phyloP scores from a whole-genome alignment of 1,139 yeast species.

The Lodderomyces metapsilosis region DNA sequence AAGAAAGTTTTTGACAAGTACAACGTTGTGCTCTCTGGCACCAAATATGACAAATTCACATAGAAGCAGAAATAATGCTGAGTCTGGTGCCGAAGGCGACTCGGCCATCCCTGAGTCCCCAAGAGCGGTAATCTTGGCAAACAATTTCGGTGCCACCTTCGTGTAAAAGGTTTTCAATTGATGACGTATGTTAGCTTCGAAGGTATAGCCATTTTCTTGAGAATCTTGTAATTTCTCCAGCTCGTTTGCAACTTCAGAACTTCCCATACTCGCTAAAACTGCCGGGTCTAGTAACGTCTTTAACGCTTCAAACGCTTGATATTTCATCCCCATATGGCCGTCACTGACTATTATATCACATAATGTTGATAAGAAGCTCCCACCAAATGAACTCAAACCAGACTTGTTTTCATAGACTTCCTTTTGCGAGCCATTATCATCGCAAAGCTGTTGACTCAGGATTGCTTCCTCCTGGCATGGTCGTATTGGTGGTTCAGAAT shows the following conservation, averaged over 20 bases:
- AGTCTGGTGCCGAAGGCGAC: conserved; percentile 24
- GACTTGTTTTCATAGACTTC: not conserved
- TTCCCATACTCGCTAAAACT: conserved; percentile 13
- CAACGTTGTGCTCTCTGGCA: conserved; percentile 57
- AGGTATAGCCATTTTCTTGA: no score
- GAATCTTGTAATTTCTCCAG: no score
- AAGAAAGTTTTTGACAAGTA: conserved; percentile 58
- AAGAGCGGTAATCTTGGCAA: conserved; percentile 38
- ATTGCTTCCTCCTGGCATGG: not conserved
- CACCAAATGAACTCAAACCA: not conserved
- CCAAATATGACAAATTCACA: conserved; percentile 72
- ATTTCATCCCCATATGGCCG: conserved; percentile 67
- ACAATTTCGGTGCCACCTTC: conserved; percentile 59
- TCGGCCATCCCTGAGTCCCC: conserved; percentile 9
- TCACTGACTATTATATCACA: conserved; percentile 57
- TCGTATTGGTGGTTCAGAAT: not conserved
- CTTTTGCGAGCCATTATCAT: not conserved
- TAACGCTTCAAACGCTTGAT: conserved; percentile 83
- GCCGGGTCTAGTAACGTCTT: conserved; percentile 68
- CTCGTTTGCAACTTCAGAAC: not conserved
- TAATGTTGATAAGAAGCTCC: not conserved
- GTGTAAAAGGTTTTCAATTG: conserved; percentile 63
- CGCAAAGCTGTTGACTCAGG: not conserved
- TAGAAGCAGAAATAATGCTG: conserved; percentile 58
- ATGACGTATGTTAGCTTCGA: conserved; percentile 44